Conservation (phyloP, 352 stramenopile genomes). For the Phytophthora kernoviae region DNA sequence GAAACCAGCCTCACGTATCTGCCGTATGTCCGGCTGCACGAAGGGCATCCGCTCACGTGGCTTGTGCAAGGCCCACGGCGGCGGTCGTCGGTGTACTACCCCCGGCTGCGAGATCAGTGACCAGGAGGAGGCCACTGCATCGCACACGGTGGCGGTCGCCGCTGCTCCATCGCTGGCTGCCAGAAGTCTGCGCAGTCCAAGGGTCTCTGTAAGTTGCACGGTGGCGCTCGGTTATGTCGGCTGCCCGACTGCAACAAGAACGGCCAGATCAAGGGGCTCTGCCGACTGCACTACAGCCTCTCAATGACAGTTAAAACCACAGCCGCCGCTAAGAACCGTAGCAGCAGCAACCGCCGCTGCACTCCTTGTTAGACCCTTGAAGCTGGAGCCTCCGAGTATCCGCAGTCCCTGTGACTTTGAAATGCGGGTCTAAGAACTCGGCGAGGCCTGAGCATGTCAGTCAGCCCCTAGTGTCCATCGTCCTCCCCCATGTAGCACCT, state of each 20-base stretch:
- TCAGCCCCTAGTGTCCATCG: not conserved
- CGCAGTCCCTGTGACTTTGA: slow-evolving; percentile 30
- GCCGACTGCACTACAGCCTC: slow-evolving; percentile 70
- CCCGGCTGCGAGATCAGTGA: slow-evolving; percentile 84
- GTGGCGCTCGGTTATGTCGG: slow-evolving; percentile 74
- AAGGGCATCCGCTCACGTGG: slow-evolving; percentile 84
- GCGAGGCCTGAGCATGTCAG: not conserved
- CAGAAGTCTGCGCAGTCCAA: slow-evolving; percentile 85
- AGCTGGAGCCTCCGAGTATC: slow-evolving; percentile 20
- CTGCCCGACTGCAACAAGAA: slow-evolving; percentile 81
- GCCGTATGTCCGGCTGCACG: slow-evolving; percentile 73
- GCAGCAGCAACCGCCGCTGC: not conserved
- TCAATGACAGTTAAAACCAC: slow-evolving; percentile 16
- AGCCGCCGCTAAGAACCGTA: slow-evolving; percentile 3
- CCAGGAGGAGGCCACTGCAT: slow-evolving; percentile 84
- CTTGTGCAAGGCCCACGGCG: slow-evolving; percentile 86
- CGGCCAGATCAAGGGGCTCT: slow-evolving; percentile 81
- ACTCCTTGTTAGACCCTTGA: slow-evolving; percentile 7
- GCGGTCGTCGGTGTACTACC: slow-evolving; percentile 76
- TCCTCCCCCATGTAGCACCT: slow-evolving; percentile 28
- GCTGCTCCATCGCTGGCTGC: slow-evolving; percentile 69
- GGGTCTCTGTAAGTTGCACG: slow-evolving; percentile 85
- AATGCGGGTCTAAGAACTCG: slow-evolving; percentile 26
- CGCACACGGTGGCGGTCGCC: slow-evolving; percentile 68
- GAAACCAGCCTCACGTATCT: slow-evolving; percentile 72